Percentiles rank a stretch among this genome's conserved stretches.
Conservation (phyloP, 2,329 filamentous ascomycete species). For the Rhynchosporium agropyri region DNA sequence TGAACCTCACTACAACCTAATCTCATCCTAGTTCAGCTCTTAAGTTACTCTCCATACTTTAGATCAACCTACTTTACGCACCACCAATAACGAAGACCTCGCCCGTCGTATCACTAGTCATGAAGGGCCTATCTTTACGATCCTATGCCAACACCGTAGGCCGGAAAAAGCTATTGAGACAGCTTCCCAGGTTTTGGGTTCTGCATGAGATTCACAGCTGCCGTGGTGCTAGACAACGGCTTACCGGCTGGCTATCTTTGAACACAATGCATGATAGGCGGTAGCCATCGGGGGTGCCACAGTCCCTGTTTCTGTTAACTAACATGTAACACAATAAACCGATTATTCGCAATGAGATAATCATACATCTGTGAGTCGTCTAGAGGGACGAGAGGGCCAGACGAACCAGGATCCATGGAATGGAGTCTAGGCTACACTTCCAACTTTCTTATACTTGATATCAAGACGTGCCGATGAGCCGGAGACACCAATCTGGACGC, state of each 20-base stretch:
- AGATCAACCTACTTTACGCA: not conserved
- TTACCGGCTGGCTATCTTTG: slow-evolving; percentile 47
- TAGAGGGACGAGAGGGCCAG: not conserved
- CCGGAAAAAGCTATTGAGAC: slow-evolving; percentile 61
- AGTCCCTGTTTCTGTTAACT: slow-evolving; percentile 46
- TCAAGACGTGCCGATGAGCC: slow-evolving; percentile 24
- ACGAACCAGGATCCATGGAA: slow-evolving; percentile 45
- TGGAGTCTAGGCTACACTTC: slow-evolving; percentile 20
- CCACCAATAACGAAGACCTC: slow-evolving; percentile 26
- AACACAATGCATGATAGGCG: slow-evolving; percentile 49
- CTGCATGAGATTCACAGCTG: slow-evolving; percentile 55
- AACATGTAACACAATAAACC: too few relatives aligned
- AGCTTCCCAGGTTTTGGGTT: slow-evolving; percentile 55
- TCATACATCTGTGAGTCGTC: too few relatives aligned
- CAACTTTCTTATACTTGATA: slow-evolving; percentile 26
- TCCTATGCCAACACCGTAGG: slow-evolving; percentile 62
- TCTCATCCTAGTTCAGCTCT: too few relatives aligned
- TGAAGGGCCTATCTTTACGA: slow-evolving; percentile 23
- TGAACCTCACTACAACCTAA: too few relatives aligned
- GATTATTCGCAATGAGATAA: too few relatives aligned
- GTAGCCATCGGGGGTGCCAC: slow-evolving; percentile 52
- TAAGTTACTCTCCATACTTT: not conserved
- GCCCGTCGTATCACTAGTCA: slow-evolving; percentile 28
- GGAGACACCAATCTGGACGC: slow-evolving; percentile 9
- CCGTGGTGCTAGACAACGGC: slow-evolving; percentile 48